Base-by-base conservation (phyloP, 2,329 filamentous ascomycete genomes). In the Diaporthe ilicicola region DNA sequence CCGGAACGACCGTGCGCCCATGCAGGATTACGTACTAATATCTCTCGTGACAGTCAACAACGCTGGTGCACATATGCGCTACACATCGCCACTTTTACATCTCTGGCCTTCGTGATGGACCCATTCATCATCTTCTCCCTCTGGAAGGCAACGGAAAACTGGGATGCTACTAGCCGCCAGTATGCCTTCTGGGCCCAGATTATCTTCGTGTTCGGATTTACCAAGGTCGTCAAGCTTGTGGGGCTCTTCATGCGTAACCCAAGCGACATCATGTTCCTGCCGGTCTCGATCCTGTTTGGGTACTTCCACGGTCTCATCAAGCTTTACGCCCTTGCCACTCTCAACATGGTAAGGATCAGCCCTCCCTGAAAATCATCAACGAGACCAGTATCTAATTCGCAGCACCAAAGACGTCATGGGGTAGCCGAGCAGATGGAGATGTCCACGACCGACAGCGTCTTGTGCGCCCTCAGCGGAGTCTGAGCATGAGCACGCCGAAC, bases 291-390 rank as follows among this genome's bases (percentile, higher is more conserved):
- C 76, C 73, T 94, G 17, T 98, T 98, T 82, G 95, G 95, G 64
- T 98, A 96, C 82, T 93, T 97, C 77, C 95, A 98, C 80, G 94
- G 95, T 73, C 82, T 94, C 73, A 95, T 98, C 86, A 98, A 98
- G 86, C 86, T 97, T 74, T 95, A 95, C 78, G 94, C 95, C 50
- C 87, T 95, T 73, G 86, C 92, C 75, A 97, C 95, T 71, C 89
- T 95, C 76, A 91, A 92, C 78, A 92, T 93, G 89, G 94, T 97
- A 88, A 82, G 91, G 85, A 29, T 10, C 19, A 13, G 8, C 9
- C 56, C 56, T 32, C 51, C 34, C 61, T 66, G 50, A 24, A 22
- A 13, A 15, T 29, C 24, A 19, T 10, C 37, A 4, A 22, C n/a
- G n/a, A 56, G 37, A 22, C 37, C 42, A n/a, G 24, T 69, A 44